Evolutionary conservation across 2,329 filamentous ascomycete species (phyloP).

Genomic region (Lachnellula occidentalis): DNA sequence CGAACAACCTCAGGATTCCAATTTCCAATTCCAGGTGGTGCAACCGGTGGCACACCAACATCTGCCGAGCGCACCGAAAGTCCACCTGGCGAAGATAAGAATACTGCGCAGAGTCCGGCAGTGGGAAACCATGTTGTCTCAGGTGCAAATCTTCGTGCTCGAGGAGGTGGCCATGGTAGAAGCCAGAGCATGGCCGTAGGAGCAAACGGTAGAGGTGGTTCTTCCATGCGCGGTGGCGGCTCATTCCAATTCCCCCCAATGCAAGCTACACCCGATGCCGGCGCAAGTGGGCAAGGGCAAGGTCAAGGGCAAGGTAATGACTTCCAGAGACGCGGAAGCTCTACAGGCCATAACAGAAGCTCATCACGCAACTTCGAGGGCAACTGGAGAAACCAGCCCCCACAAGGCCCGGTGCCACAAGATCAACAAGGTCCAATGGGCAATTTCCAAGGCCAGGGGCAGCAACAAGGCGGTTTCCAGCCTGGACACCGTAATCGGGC

Average conservation of each 20-base stretch:
- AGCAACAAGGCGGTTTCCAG: constrained; percentile 75
- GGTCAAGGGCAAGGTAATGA: constrained; percentile 40
- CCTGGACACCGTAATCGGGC: constrained; percentile 82
- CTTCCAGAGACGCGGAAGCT: constrained; percentile 68
- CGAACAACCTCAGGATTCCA: constrained; percentile 90
- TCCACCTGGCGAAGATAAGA: constrained; percentile 25
- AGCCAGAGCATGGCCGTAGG: constrained; percentile 89
- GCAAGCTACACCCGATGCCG: constrained; percentile 46
- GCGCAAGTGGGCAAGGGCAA: constrained; percentile 33
- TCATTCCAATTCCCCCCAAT: constrained; percentile 64
- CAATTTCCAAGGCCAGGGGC: constrained; percentile 67
- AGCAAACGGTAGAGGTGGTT: constrained; percentile 60
- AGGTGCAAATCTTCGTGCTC: constrained; percentile 37
- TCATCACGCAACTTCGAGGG: constrained; percentile 93
- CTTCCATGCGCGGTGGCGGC: constrained; percentile 57
- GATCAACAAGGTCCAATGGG: constrained; percentile 53
- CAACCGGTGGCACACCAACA: constrained; percentile 55
- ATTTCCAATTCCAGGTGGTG: constrained; percentile 73
- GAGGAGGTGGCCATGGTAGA: constrained; percentile 59
- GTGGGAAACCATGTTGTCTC: constrained; percentile 20
- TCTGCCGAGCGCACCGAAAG: constrained; percentile 38
- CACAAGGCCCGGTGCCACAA: constrained; percentile 40
- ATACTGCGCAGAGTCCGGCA: constrained; percentile 15
- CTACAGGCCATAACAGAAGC: constrained; percentile 66
- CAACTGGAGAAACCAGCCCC: constrained; percentile 87